Base-by-base conservation (phyloP, 495 filamentous ascomycete species). In the Glarea lozoyensis region DNA sequence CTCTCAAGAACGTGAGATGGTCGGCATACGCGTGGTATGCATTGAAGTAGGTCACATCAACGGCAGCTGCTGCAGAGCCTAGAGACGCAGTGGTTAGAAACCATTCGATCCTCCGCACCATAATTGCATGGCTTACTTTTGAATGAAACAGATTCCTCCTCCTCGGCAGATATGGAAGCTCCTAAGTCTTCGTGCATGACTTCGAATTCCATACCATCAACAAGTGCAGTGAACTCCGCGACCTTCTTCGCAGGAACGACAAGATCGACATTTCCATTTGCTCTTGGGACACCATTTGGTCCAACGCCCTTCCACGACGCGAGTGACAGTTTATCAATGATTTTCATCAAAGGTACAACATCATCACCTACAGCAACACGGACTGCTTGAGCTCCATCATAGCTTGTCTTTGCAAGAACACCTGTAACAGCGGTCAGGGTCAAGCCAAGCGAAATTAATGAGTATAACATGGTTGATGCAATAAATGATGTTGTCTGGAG, bases 1-100 rank as follows among this genome's bases (percentile, higher is more conserved):
- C 71, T 11, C 57, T 59, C 49, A 77, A 60, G 45, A 66, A 82
- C 24, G 57, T 57, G 16, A 72, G 22, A 49, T 82, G 78, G 17
- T 41, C 38, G 9, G 30, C 30, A 24, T 48, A 48, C 2, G 45
- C 16, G 22, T 48, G 45, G 31, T 48, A 48, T 5, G 33, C n/a
- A 16, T 48, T 42, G 27, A 34, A 48, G 10, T 23, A 48, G 6
- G 37, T 12, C 4, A 46, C 9, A 40, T 46, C 21, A 20, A 34
- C 23, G 10, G n/a, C 27, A 19, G 3, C 32, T 9, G 4, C 32
- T 44, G 18, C n/a, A n/a, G n/a, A n/a, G n/a, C n/a, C n/a, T n/a
- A n/a, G n/a, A n/a, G n/a, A n/a, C n/a, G n/a, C n/a, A n/a, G n/a
- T n/a, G 25, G 27, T 35, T 10, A 34, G 27, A 34, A 34, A 12